Base-by-base conservation (phyloP, 805 yeast species). In the Metschnikowia cerradonensis region DNA sequence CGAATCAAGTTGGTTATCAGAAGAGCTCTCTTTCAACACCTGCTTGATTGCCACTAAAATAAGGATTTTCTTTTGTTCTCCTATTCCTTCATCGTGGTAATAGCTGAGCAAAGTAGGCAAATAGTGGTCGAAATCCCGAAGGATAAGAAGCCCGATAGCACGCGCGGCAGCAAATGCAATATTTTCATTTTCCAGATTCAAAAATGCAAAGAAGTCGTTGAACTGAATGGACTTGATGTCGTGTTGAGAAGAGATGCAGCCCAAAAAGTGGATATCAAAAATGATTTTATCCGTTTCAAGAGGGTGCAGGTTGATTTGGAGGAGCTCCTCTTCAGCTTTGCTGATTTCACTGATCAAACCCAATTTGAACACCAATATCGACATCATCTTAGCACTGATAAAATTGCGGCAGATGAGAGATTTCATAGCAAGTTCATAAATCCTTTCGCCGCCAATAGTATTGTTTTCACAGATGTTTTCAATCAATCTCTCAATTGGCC, bases 71-170 rank as follows among this genome's bases (percentile, higher is more conserved):
- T 49, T 50, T 6, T 45, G 46, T 37, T 52, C 56, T 6, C 41
- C 39, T 8, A 10, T 11, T 23, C 52, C 52, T 7, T 51, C 52
- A 6, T 15, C 32, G 17, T 45, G 53, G 41, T 52, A 57, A 19
- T 48, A 58, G 0, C 54, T 42, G 34, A 82, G 56, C 44, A 82
- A 62, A 2, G 51, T 40, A 0, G 75, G 69, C n/a, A 80, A 59
- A 49, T 75, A 72, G 4, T 54, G 61, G 1, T 62, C 58, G 6
- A 74, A 58, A 52, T 79, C 69, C 35, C 66, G 66, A 3, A 76
- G 66, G 8, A 78, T 68, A 22, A 80, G 61, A 11, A 76, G 72
- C 1, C 88, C 86, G 30, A 82, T 61, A 0, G 84, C 72, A 45
- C 76, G 73, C 1, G 86, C 78, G 1, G 86, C 75, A 20, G 79